A percentile compares a stretch with the other conserved stretches of the same genome.
Conservation (phyloP, 2,329 filamentous ascomycete genomes). For the Penicillium oxalicum region DNA sequence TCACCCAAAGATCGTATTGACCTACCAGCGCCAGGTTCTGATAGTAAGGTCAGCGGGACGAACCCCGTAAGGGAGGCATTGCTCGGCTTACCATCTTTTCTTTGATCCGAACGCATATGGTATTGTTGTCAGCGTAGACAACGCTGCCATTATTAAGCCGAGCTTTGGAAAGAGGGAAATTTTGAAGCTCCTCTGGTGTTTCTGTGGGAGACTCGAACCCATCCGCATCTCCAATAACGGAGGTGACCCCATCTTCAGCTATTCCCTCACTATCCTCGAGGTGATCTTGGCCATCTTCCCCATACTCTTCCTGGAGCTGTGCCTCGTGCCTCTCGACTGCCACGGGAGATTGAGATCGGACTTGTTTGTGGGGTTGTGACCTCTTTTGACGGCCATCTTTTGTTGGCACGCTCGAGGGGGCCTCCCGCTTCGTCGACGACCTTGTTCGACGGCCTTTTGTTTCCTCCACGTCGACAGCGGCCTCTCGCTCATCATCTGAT, state of each 20-base stretch:
- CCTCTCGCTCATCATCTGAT: constrained; percentile 20
- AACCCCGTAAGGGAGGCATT: not conserved
- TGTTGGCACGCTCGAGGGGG: constrained; percentile 10
- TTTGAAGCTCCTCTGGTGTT: constrained; percentile 26
- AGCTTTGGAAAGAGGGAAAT: constrained; percentile 37
- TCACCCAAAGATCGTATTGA: constrained; percentile 53
- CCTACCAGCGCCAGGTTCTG: constrained; percentile 45
- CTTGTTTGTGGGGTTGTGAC: constrained; percentile 2
- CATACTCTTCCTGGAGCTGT: constrained; percentile 16
- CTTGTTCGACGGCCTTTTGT: constrained; percentile 13
- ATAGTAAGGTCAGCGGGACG: constrained; percentile 13
- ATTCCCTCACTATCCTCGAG: constrained; percentile 12
- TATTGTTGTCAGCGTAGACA: constrained; percentile 33
- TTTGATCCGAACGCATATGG: constrained; percentile 36
- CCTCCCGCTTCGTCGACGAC: constrained; percentile 17
- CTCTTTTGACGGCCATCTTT: constrained; percentile 6
- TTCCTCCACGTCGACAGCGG: constrained; percentile 11
- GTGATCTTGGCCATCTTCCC: constrained; percentile 4
- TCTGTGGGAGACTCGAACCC: constrained; percentile 30
- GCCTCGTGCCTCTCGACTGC: constrained; percentile 4
- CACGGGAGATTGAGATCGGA: not conserved
- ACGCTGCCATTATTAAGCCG: constrained; percentile 33
- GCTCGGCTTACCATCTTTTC: constrained; percentile 32
- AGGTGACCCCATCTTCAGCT: constrained; percentile 18
- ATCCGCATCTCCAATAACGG: constrained; percentile 23